Evolutionary conservation across 2,329 filamentous ascomycete species (phyloP).

Genomic region (Blastomyces gilchristii): DNA sequence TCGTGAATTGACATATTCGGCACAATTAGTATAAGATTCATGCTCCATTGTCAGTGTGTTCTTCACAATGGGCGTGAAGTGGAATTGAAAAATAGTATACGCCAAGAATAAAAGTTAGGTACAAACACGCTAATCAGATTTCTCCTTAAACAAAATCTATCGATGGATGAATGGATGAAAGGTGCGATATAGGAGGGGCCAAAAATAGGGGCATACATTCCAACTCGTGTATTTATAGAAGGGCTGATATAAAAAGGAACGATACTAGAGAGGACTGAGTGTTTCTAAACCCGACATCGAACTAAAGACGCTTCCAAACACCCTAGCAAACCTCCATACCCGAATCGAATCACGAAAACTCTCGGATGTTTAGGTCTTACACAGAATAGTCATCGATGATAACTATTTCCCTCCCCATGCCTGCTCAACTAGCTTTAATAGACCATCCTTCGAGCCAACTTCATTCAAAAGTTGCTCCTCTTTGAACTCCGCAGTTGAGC

Average conservation of each 20-base stretch:
- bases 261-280: background rate
- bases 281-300: background rate
- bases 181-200: background rate
- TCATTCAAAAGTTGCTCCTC: conserved; percentile 11
- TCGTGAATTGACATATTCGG: background rate
- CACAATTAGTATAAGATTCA: background rate
- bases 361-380: background rate
- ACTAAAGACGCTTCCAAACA: background rate
- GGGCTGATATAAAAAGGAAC: background rate
- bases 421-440: conserved; percentile 11
- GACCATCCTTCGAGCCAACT: conserved; percentile 6
- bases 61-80: too few species aligned
- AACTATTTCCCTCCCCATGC: conserved; percentile 5
- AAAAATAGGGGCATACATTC: background rate
- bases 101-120: background rate
- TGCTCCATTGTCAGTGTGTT: background rate
- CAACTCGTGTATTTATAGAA: background rate
- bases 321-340: background rate
- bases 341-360: background rate
- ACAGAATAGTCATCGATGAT: background rate
- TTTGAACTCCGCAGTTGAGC: conserved; percentile 11
- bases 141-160: background rate
- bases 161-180: background rate
- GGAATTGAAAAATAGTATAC: background rate
- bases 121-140: background rate